These are phyloP conservation scores for Boletus edulis DNA, from an alignment of 768 basidiomycete species.

Conservation along the genomic window DNA sequence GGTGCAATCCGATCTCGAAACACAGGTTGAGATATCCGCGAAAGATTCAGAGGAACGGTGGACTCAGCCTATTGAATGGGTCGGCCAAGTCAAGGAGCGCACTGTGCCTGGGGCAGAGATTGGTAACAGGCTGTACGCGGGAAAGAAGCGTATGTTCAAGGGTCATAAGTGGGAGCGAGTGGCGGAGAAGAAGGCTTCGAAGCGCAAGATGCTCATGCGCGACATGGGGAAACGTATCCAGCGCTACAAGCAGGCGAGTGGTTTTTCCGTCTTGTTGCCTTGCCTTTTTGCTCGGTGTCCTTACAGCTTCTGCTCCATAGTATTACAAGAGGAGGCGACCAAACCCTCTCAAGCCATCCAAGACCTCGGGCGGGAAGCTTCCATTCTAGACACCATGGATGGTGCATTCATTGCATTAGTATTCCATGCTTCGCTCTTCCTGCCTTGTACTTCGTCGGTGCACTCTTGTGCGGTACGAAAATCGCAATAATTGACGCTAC, in stretches of 20 bases:
- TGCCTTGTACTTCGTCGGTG: too few relatives aligned
- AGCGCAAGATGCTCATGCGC: slow-evolving; percentile 56
- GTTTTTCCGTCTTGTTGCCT: background rate
- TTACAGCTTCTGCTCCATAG: slow-evolving; percentile 11
- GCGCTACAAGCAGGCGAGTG: slow-evolving; percentile 62
- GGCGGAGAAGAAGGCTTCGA: slow-evolving; percentile 44
- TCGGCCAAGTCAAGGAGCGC: slow-evolving; percentile 38
- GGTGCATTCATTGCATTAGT: slow-evolving; percentile 1
- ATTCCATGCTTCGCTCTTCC: background rate
- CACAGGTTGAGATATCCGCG: background rate
- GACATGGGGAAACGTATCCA: slow-evolving; percentile 67
- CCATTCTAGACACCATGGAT: slow-evolving; percentile 48
- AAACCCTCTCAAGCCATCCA: slow-evolving; percentile 56
- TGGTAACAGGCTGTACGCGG: slow-evolving; percentile 68
- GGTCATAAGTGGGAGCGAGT: slow-evolving; percentile 84
- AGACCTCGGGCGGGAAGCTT: slow-evolving; percentile 48
- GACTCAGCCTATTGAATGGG: slow-evolving; percentile 38
- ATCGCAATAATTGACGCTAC: too few relatives aligned
- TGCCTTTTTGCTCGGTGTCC: background rate
- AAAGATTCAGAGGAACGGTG: slow-evolving; percentile 11
- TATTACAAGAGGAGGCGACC: slow-evolving; percentile 42
- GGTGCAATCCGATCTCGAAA: background rate
- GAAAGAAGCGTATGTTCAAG: slow-evolving; percentile 87
- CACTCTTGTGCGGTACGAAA: too few relatives aligned
- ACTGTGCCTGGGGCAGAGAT: slow-evolving; percentile 47